These are phyloP conservation scores for Eimeria tenella DNA, from an alignment of 169 alveolate species.

Conservation along the genomic window DNA sequence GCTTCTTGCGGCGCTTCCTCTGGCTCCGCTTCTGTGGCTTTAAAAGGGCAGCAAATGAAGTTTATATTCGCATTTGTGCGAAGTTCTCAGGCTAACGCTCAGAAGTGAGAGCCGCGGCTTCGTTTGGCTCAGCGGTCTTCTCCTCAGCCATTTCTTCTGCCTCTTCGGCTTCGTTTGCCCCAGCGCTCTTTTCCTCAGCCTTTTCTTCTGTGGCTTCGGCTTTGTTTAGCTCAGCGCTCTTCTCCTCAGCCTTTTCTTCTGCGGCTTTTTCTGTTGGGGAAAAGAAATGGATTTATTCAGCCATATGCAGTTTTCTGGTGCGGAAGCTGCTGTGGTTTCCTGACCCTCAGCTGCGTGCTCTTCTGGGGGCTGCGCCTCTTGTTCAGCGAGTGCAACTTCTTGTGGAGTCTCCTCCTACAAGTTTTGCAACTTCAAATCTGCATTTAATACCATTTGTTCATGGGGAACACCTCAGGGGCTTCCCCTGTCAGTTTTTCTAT, in stretches of 20 bases:
- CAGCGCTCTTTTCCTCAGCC: not conserved
- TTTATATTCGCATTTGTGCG: no score
- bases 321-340: not conserved
- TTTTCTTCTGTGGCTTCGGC: not conserved
- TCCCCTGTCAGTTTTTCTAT: not conserved
- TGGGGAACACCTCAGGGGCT: not conserved
- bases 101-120: not conserved
- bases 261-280: not conserved
- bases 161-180: not conserved
- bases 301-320: no score
- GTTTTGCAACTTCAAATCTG: not conserved
- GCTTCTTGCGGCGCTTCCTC: not conserved
- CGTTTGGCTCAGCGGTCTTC: not conserved
- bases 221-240: not conserved
- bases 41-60: no score
- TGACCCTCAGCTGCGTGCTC: conserved; percentile 8
- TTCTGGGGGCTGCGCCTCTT: conserved; percentile 19
- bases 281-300: no score
- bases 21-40: not conserved
- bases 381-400: conserved; percentile 51
- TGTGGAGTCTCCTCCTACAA: not conserved
- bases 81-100: no score
- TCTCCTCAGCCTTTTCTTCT: not conserved
- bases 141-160: not conserved
- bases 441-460: not conserved